Evolutionary conservation across 371 early-diverging fungal species (phyloP), one percentile per base, ranked within the genome.

Genomic region (Chytridiales sp.): DNA sequence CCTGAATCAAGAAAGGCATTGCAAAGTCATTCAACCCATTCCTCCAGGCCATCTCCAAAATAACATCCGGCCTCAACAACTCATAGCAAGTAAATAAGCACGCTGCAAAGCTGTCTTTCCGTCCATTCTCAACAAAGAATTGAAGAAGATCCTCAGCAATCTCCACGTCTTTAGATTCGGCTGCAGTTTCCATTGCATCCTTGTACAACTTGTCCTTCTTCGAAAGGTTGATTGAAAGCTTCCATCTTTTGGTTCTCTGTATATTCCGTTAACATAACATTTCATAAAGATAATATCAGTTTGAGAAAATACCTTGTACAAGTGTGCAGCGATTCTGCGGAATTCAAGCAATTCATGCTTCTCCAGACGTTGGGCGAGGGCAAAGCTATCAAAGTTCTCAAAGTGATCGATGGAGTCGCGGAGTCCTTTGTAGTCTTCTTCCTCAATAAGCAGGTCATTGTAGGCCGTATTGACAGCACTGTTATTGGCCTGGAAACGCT

Each of bases 141-240:
- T 86, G 87, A 61, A 97, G 70, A 49, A 98, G 70, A 62, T 95
- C 95, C 69, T 97, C 93, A 47, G 93, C 94, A 15, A 93, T 83
- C 43, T 93, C 91, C 8, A 84, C 75, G 55, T 87, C 91, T 43
- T 81, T 82, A 4, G 94, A 93, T 62, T 87, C 90, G 4, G 90
- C 88, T 15, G 95, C 98, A 0, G 97, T 94, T 48, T 94, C 93
- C 89, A 97, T 95, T 1, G 96, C 95, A 69, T 98, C 98, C 81
- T 91, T 93, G 84, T 87, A 97, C 36, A 96, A 82, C 52, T 88
- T 82, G 70, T 98, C 97, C 76, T 93, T 87, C 82, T 96, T 95
- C 29, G 94, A 95, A 53, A 98, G 80, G 15, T 86, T 84, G 72
- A 98, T 87, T 4, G 95, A 93, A 75, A 96, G 92, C 72, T 87